Conservation (phyloP, 2,329 filamentous ascomycete species). For the Diaporthe vexans region DNA sequence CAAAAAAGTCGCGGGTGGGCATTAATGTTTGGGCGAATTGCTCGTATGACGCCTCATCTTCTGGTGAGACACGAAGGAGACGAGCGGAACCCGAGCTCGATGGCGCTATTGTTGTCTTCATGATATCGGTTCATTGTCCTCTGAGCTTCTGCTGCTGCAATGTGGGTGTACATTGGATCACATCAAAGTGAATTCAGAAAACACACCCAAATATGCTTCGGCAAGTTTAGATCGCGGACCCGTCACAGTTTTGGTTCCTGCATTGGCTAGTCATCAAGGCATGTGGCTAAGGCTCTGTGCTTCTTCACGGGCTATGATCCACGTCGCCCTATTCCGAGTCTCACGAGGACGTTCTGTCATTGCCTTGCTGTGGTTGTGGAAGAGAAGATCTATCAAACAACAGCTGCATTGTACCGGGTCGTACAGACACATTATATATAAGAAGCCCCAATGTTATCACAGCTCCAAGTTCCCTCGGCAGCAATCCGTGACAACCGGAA, state of each 20-base stretch:
- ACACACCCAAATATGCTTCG: too few species aligned
- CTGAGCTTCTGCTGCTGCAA: neutral
- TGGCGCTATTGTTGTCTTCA: neutral
- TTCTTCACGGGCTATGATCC: too few species aligned
- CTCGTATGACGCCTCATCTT: neutral
- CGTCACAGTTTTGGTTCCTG: too few species aligned
- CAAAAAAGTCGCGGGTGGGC: neutral
- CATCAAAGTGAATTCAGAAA: too few species aligned
- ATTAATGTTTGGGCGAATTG: neutral
- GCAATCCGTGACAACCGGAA: neutral
- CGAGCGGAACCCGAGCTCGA: neutral
- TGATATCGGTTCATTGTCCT: neutral
- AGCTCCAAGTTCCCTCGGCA: neutral
- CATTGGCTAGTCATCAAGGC: too few species aligned
- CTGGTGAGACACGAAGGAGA: neutral
- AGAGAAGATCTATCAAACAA: too few species aligned
- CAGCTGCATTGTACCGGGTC: neutral
- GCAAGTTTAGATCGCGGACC: too few species aligned
- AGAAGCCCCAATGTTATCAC: neutral
- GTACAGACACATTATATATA: neutral
- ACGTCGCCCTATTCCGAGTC: too few species aligned
- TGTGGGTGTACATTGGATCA: neutral
- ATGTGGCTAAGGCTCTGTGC: too few species aligned
- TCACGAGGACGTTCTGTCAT: too few species aligned
- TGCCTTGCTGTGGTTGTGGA: too few species aligned